Conservation (phyloP, 2,329 filamentous ascomycete species). For the Epichloe scottii region DNA sequence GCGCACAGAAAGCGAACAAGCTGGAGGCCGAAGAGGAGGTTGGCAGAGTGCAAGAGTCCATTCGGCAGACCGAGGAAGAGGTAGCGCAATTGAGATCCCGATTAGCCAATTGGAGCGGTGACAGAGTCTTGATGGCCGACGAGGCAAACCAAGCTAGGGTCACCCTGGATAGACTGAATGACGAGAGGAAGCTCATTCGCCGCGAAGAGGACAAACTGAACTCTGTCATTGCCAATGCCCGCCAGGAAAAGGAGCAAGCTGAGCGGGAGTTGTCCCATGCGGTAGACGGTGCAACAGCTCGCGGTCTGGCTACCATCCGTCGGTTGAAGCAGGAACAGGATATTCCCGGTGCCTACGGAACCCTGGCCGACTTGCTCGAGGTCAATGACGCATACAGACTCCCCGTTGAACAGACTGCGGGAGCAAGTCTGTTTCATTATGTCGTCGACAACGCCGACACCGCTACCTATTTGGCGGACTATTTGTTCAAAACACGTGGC, state of each 20-base stretch:
- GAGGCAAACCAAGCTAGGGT: constrained; percentile 69
- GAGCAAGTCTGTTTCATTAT: constrained; percentile 87
- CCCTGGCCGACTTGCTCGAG: constrained; percentile 81
- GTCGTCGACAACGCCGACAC: constrained; percentile 88
- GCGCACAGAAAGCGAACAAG: constrained; percentile 70
- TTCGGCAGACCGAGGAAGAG: constrained; percentile 59
- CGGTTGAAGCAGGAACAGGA: constrained; percentile 68
- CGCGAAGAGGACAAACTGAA: constrained; percentile 82
- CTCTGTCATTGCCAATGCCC: constrained; percentile 62
- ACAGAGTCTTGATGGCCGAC: constrained; percentile 59
- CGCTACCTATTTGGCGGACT: constrained; percentile 67
- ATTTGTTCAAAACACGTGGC: constrained; percentile 64
- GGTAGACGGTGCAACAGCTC: constrained; percentile 80
- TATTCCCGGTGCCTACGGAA: constrained; percentile 81
- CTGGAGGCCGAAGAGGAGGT: constrained; percentile 80
- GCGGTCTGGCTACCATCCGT: constrained; percentile 76
- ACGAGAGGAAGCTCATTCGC: constrained; percentile 77
- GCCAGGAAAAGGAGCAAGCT: constrained; percentile 63
- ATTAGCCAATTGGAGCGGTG: constrained; percentile 67
- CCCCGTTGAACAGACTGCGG: constrained; percentile 85
- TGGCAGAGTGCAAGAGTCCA: constrained; percentile 54
- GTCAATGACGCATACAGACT: constrained; percentile 76
- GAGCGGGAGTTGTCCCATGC: constrained; percentile 68
- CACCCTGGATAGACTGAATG: constrained; percentile 62
- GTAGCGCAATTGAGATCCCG: constrained; percentile 57